Percentiles rank a stretch among this genome's conserved stretches.
Conservation (phyloP, 176 grass and related monocot genomes). For the Tillandsia leiboldiana region DNA sequence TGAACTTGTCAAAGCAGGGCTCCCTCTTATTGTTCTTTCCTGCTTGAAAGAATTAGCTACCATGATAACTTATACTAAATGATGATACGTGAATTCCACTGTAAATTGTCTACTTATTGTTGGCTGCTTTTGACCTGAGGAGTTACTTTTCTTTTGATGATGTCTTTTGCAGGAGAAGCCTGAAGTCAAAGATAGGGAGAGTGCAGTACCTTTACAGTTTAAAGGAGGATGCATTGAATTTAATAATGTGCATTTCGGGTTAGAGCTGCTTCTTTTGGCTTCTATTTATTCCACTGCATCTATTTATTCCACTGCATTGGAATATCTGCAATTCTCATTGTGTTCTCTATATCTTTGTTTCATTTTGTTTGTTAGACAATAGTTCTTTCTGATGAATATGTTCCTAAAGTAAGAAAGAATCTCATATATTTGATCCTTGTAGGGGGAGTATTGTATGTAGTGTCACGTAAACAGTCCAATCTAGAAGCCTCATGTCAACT, state of each 20-base stretch:
- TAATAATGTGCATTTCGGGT: conserved; percentile 93
- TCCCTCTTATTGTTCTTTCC: too few species aligned
- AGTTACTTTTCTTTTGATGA: conserved; percentile 32
- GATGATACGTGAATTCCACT: too few species aligned
- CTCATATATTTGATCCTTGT: too few species aligned
- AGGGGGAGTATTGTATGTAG: background rate
- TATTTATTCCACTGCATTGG: conserved; percentile 6
- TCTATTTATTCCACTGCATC: conserved; percentile 9
- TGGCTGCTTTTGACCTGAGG: background rate
- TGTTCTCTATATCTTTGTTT: background rate
- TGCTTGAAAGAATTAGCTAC: too few species aligned
- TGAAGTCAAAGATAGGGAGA: conserved; percentile 60
- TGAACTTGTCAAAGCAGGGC: too few species aligned
- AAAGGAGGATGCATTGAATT: conserved; percentile 86
- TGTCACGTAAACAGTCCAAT: background rate
- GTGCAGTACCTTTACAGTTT: conserved; percentile 72
- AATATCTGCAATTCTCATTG: conserved; percentile 20
- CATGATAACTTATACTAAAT: too few species aligned
- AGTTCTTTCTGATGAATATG: too few species aligned
- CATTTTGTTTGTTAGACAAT: conserved; percentile 1
- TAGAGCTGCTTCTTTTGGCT: conserved; percentile 23
- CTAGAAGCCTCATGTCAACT: background rate
- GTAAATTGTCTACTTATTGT: background rate
- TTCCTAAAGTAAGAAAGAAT: too few species aligned
- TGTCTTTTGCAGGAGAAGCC: conserved; percentile 69